Evolutionary conservation across 2,329 filamentous ascomycete genomes (phyloP).

Genomic region (Penicillium brevicompactum): DNA sequence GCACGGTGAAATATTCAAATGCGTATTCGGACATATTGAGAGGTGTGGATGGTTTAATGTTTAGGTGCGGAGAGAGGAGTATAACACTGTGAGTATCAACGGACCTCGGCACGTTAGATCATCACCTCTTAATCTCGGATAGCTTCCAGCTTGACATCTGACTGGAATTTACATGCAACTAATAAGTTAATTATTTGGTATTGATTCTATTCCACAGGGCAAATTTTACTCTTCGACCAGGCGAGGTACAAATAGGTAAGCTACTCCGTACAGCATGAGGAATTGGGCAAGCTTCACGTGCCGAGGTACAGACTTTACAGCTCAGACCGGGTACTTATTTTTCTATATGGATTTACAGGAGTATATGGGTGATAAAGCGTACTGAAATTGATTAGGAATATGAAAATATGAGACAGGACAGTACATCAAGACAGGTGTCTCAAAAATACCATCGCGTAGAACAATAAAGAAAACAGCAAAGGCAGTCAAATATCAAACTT

Average conservation of each 20-base stretch:
- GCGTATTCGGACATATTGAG: slow-evolving; percentile 27
- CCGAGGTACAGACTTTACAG: not conserved
- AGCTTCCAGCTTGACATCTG: not conserved
- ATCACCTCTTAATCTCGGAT: not conserved
- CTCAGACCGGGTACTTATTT: not conserved
- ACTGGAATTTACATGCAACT: not conserved
- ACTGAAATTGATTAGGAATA: not conserved
- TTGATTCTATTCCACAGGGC: too few relatives aligned
- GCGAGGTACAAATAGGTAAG: not conserved
- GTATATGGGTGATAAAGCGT: too few relatives aligned
- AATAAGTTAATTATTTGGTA: too few relatives aligned
- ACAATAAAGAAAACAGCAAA: not conserved
- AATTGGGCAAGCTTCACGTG: slow-evolving; percentile 15
- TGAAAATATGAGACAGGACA: not conserved
- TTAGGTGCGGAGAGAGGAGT: not conserved
- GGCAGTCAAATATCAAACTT: not conserved
- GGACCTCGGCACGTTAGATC: slow-evolving; percentile 8
- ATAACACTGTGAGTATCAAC: not conserved
- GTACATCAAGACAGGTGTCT: not conserved
- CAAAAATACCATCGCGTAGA: not conserved
- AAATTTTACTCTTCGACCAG: too few relatives aligned
- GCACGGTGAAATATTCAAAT: slow-evolving; percentile 68
- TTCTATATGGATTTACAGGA: too few relatives aligned
- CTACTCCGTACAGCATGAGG: not conserved
- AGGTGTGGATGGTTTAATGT: not conserved